Conservation (phyloP, 768 basidiomycete genomes). For the Symmetrospora coprosmae region DNA sequence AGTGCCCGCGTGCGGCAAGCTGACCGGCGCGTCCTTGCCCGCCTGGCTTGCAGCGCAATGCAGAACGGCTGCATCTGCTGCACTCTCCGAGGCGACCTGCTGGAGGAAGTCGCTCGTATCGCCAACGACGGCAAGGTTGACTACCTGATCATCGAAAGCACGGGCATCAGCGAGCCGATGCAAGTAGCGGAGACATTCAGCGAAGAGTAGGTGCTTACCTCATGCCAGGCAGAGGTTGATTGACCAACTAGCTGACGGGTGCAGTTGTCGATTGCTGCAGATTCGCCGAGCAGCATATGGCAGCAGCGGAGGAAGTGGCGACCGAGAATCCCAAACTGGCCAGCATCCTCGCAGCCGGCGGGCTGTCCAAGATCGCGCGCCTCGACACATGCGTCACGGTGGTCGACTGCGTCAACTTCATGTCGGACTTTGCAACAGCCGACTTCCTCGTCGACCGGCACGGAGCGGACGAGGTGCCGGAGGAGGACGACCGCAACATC, state of each 20-base stretch:
- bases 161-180: conserved; percentile 36
- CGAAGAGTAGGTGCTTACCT: conserved; percentile 27
- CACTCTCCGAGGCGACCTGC: not conserved
- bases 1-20: no score
- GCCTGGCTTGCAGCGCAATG: no score
- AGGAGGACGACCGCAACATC: conserved; percentile 36
- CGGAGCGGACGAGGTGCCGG: conserved; percentile 31
- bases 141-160: conserved; percentile 37
- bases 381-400: conserved; percentile 35
- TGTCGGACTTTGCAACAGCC: conserved; percentile 35
- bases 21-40: no score
- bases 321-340: conserved; percentile 29
- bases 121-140: conserved; percentile 27
- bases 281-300: conserved; percentile 27
- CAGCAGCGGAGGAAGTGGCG: conserved; percentile 20
- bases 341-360: conserved; percentile 34
- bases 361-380: conserved; percentile 33
- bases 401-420: conserved; percentile 34
- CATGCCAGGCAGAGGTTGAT: not conserved
- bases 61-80: conserved; percentile 13
- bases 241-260: not conserved
- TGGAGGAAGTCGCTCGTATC: not conserved
- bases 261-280: not conserved
- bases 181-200: conserved; percentile 38
- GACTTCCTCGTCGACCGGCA: conserved; percentile 37